Evolutionary conservation across 1,139 yeast species (phyloP).

Genomic region (Diutina rugosa): DNA sequence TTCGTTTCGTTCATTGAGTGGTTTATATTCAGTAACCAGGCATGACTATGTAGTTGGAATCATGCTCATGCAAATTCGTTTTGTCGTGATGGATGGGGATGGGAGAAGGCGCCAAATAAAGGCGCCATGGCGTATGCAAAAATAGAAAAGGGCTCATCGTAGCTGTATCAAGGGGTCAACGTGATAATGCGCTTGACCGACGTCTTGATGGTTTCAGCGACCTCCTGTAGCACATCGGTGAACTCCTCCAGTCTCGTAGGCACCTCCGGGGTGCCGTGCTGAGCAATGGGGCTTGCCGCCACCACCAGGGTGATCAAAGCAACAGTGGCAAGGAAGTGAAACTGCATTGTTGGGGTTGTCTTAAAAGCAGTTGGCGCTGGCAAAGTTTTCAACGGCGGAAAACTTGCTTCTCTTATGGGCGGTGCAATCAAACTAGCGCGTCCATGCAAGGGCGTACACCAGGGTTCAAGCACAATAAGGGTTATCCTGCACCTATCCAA

Average conservation of each 20-base stretch:
- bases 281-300: not conserved
- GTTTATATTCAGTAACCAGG: not conserved
- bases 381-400: not conserved
- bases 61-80: not conserved
- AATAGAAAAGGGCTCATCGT: not conserved
- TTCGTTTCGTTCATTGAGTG: not conserved
- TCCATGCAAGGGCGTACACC: not conserved
- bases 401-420: not conserved
- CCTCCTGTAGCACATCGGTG: not conserved
- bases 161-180: not conserved
- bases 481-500: not conserved
- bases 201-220: not conserved
- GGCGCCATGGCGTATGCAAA: not conserved
- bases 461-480: not conserved
- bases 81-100: not conserved
- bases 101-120: not conserved
- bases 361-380: not conserved
- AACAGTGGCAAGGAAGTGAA: not conserved
- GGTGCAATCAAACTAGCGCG: not conserved
- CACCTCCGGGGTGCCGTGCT: not conserved
- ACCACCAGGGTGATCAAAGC: not conserved
- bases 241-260: not conserved
- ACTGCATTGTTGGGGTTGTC: not conserved
- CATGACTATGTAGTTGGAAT: not conserved
- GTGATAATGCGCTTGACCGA: not conserved